Conservation (phyloP, 2,329 filamentous ascomycete genomes). For the Aspergillus sojae region DNA sequence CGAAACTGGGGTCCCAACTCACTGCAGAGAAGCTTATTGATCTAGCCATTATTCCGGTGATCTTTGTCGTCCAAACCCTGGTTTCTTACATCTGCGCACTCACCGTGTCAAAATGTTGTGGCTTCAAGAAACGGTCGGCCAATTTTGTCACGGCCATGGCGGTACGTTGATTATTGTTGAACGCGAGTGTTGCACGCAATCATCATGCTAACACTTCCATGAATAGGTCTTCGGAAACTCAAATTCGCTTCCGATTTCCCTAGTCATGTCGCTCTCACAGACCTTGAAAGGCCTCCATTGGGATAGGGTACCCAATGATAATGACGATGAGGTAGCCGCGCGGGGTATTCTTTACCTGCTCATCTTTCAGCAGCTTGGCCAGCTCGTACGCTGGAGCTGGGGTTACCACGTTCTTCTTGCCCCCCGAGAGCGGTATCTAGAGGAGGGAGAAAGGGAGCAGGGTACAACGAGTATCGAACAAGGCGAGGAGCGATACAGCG, state of each 20-base stretch:
- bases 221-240: slow-evolving; percentile 88
- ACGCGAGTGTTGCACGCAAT: neutral
- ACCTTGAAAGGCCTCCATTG: slow-evolving; percentile 91
- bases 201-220: neutral
- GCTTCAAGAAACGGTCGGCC: slow-evolving; percentile 79
- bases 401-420: slow-evolving; percentile 94
- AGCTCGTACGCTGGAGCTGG: slow-evolving; percentile 96
- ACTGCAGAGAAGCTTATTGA: slow-evolving; percentile 88
- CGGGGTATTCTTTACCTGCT: slow-evolving; percentile 93
- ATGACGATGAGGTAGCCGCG: slow-evolving; percentile 91
- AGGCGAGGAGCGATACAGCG: slow-evolving; percentile 44
- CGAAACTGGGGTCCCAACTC: slow-evolving; percentile 91
- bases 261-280: slow-evolving; percentile 90
- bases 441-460: slow-evolving; percentile 43
- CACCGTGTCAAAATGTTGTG: slow-evolving; percentile 71
- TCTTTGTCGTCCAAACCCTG: slow-evolving; percentile 84
- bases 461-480: slow-evolving; percentile 38
- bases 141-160: slow-evolving; percentile 99
- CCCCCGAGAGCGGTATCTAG: slow-evolving; percentile 65
- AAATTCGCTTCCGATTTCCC: slow-evolving; percentile 94
- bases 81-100: slow-evolving; percentile 81
- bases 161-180: slow-evolving; percentile 45
- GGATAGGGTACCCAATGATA: slow-evolving; percentile 87
- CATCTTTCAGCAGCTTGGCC: slow-evolving; percentile 96
- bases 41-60: slow-evolving; percentile 90